These are phyloP conservation scores for Gossypium gossypioides DNA, from an alignment of 441 rosid genomes.

Conservation along the genomic window DNA sequence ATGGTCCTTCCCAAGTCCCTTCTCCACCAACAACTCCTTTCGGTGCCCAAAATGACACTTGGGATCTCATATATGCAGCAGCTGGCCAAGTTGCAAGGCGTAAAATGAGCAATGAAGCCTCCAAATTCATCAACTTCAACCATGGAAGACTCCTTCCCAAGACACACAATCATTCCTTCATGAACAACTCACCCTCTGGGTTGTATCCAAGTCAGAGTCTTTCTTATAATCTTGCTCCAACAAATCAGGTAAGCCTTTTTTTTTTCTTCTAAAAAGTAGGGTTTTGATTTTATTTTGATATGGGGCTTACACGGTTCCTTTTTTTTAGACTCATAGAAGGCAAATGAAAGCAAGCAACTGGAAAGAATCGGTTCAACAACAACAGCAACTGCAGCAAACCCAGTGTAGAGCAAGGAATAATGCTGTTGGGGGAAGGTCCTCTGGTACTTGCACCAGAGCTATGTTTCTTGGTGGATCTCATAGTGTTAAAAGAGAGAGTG, in stretches of 20 bases:
- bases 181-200: constrained; percentile 21
- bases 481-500: constrained; percentile 32
- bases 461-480: constrained; percentile 32
- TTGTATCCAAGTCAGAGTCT: constrained; percentile 16
- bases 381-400: constrained; percentile 18
- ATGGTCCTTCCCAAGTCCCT: constrained; percentile 38
- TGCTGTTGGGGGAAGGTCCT: constrained; percentile 21
- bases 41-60: constrained; percentile 29
- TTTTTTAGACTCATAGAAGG: not conserved
- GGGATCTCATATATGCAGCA: constrained; percentile 60
- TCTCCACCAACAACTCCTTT: constrained; percentile 64
- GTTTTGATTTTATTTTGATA: not conserved
- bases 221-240: constrained; percentile 8
- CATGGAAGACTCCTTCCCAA: constrained; percentile 16
- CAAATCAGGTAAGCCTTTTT: constrained; percentile 21
- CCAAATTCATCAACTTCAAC: constrained; percentile 6
- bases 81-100: constrained; percentile 63
- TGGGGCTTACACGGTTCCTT: not conserved
- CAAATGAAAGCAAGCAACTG: constrained; percentile 20
- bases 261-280: not conserved
- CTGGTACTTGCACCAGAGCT: constrained; percentile 24
- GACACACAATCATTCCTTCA: constrained; percentile 6
- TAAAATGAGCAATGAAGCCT: constrained; percentile 29
- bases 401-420: constrained; percentile 20
- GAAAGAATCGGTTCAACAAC: constrained; percentile 10